Evolutionary conservation across 129 eudicot genomes (phyloP).

Genomic region (Erigeron canadensis): DNA sequence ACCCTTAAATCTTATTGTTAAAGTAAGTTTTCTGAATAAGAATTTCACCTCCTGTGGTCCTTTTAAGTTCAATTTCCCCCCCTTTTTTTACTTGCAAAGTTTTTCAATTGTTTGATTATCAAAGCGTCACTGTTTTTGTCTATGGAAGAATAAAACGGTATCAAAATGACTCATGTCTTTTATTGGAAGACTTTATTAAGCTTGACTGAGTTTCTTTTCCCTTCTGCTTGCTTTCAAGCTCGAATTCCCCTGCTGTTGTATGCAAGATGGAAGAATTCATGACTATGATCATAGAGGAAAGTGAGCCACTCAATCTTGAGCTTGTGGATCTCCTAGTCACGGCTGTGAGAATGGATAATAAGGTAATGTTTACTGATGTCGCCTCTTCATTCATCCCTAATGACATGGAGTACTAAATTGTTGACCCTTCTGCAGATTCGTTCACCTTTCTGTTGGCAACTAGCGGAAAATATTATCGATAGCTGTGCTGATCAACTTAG

Average conservation of each 20-base stretch:
- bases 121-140: neutral
- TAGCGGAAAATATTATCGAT: slow-evolving; percentile 40
- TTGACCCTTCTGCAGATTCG: slow-evolving; percentile 27
- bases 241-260: slow-evolving; percentile 29
- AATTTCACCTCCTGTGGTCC: no score
- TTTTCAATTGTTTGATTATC: neutral
- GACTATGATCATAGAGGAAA: slow-evolving; percentile 41
- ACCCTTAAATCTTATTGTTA: no score
- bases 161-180: neutral
- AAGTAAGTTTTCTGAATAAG: no score
- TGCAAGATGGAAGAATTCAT: slow-evolving; percentile 41
- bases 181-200: neutral
- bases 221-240: slow-evolving; percentile 18
- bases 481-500: slow-evolving; percentile 31
- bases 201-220: neutral
- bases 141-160: neutral
- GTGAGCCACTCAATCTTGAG: slow-evolving; percentile 30
- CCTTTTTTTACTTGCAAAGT: no score
- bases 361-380: slow-evolving; percentile 21
- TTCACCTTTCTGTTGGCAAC: slow-evolving; percentile 40
- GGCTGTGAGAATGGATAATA: slow-evolving; percentile 34
- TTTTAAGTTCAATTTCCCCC: no score
- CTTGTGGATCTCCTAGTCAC: slow-evolving; percentile 38
- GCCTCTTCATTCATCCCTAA: neutral
- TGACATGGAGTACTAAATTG: neutral